A percentile compares a stretch with the other conserved stretches of the same genome.
Evolutionary conservation across 306 rosid species (phyloP).

Genomic region (Senna siamea): DNA sequence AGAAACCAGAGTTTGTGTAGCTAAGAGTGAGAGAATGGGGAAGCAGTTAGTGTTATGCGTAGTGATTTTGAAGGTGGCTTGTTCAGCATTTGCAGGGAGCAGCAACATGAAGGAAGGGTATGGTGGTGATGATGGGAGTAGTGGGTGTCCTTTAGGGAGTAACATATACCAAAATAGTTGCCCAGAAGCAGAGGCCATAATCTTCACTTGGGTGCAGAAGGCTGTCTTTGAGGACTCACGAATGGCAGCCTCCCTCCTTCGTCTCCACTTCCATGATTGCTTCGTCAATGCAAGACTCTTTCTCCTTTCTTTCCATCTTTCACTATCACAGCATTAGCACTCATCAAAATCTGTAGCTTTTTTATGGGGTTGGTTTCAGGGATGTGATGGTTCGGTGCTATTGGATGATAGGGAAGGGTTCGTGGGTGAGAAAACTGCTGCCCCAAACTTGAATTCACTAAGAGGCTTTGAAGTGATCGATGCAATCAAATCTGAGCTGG

Average conservation of each 20-base stretch:
- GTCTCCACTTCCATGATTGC: slow-evolving; percentile 91
- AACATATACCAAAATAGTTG: slow-evolving; percentile 50
- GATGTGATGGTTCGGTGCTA: slow-evolving; percentile 87
- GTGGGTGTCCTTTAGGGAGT: slow-evolving; percentile 41
- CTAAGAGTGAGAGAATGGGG: slow-evolving; percentile 22
- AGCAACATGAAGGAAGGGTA: slow-evolving; percentile 46
- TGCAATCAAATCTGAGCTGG: slow-evolving; percentile 69
- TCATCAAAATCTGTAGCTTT: too few relatives aligned
- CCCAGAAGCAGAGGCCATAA: slow-evolving; percentile 70
- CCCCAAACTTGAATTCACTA: slow-evolving; percentile 74
- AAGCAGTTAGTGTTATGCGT: slow-evolving; percentile 32
- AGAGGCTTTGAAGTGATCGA: slow-evolving; percentile 89
- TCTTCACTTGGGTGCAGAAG: slow-evolving; percentile 64
- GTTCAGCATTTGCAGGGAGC: slow-evolving; percentile 42
- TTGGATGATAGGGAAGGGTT: slow-evolving; percentile 66
- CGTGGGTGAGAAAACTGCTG: slow-evolving; percentile 87
- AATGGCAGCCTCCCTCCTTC: slow-evolving; percentile 89
- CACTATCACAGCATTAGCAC: too few relatives aligned
- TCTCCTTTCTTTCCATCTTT: neutral
- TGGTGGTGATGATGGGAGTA: slow-evolving; percentile 43
- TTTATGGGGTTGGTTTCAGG: too few relatives aligned
- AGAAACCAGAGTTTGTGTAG: neutral
- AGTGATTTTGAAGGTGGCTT: slow-evolving; percentile 48
- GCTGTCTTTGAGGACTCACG: slow-evolving; percentile 65
- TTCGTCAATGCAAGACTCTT: slow-evolving; percentile 76